Conservation (phyloP, 2,329 filamentous ascomycete species). For the Cladophialophora exuberans region DNA sequence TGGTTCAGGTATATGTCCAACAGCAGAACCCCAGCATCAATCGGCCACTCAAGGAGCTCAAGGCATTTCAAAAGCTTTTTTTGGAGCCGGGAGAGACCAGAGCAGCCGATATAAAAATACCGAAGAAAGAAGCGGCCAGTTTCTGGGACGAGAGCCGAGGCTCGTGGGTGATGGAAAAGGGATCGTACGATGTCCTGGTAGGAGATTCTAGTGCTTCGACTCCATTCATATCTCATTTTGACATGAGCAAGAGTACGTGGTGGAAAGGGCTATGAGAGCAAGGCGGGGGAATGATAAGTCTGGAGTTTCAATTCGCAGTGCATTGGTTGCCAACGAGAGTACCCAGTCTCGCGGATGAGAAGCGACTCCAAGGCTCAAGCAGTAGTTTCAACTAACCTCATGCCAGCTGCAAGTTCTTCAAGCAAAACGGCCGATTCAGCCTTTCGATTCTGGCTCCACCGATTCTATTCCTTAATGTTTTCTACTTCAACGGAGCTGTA, state of each 20-base stretch:
- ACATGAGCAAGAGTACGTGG: constrained; percentile 64
- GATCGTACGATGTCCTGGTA: constrained; percentile 66
- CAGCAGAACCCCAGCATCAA: constrained; percentile 56
- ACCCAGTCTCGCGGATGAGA: no score
- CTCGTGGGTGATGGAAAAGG: constrained; percentile 69
- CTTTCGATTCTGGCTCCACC: neutral
- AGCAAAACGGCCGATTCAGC: no score
- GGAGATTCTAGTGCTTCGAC: constrained; percentile 52
- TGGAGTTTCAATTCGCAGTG: no score
- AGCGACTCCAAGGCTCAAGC: no score
- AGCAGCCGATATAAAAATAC: constrained; percentile 56
- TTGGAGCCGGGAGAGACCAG: constrained; percentile 63
- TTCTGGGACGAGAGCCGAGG: constrained; percentile 72
- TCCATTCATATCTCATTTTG: constrained; percentile 56
- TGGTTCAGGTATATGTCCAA: constrained; percentile 58
- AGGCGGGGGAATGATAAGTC: no score
- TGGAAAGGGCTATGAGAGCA: constrained; percentile 72
- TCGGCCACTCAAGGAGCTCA: constrained; percentile 63
- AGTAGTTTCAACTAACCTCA: no score
- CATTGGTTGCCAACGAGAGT: no score
- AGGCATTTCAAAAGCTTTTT: constrained; percentile 67
- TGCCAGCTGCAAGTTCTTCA: no score
- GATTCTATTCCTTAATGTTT: neutral
- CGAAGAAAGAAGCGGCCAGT: constrained; percentile 67
- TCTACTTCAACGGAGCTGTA: neutral